These are phyloP conservation scores for Leonotis leonurus DNA, from an alignment of 257 asterid genomes.

Conservation along the genomic window DNA sequence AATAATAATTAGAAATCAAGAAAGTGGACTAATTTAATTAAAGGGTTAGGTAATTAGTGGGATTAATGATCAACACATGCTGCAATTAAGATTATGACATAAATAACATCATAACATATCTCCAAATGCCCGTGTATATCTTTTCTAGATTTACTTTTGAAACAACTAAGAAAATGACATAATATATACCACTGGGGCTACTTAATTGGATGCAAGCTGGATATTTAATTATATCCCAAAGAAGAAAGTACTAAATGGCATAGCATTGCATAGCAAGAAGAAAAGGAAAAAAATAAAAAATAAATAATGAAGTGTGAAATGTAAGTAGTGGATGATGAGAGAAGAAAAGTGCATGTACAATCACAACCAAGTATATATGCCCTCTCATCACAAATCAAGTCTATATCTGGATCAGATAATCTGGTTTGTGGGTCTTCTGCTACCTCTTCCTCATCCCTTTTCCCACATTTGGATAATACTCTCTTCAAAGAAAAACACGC, in stretches of 20 bases:
- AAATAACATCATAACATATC: conserved; percentile 12
- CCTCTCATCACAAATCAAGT: conserved; percentile 31
- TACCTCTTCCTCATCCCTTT: conserved; percentile 31
- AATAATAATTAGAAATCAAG: conserved; percentile 7
- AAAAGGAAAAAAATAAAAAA: not conserved
- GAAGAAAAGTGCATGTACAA: conserved; percentile 13
- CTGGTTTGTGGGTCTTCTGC: conserved; percentile 41
- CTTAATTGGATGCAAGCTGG: not conserved
- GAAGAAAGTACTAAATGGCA: not conserved
- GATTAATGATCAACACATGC: not conserved
- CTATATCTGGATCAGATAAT: conserved; percentile 40
- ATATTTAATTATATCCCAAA: not conserved
- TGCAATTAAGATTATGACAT: conserved; percentile 13
- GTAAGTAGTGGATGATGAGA: conserved; percentile 34
- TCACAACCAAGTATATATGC: conserved; percentile 41
- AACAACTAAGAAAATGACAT: not conserved
- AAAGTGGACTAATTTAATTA: not conserved
- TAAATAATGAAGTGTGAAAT: conserved; percentile 3
- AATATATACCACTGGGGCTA: not conserved
- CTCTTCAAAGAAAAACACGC: not conserved
- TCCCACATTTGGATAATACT: conserved; percentile 43
- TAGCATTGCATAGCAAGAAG: no score
- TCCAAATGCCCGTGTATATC: no score
- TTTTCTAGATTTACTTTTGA: not conserved
- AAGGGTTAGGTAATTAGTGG: not conserved